Conservation (phyloP, 2,329 filamentous ascomycete genomes). For the Westerdykella ornata region DNA sequence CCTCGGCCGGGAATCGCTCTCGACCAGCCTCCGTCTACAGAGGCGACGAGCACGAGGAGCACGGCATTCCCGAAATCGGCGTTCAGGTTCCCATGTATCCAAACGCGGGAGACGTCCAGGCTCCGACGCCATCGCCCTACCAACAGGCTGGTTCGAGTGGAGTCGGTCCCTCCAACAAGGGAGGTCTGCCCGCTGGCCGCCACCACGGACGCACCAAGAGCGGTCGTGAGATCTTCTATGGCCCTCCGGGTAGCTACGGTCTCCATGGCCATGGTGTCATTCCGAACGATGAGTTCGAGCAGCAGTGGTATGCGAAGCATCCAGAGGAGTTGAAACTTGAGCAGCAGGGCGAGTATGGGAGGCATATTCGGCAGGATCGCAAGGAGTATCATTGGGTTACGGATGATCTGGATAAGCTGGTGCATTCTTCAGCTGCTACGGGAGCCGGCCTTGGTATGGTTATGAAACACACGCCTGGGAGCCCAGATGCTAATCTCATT, state of each 20-base stretch:
- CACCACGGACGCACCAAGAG: slow-evolving; percentile 61
- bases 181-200: slow-evolving; percentile 50
- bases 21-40: slow-evolving; percentile 52
- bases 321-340: slow-evolving; percentile 71
- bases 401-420: slow-evolving; percentile 83
- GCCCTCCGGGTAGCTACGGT: slow-evolving; percentile 85
- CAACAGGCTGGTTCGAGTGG: slow-evolving; percentile 35
- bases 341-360: slow-evolving; percentile 60
- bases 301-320: slow-evolving; percentile 88
- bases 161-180: slow-evolving; percentile 50
- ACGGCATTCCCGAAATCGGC: slow-evolving; percentile 88
- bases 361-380: slow-evolving; percentile 52
- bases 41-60: slow-evolving; percentile 58
- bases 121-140: slow-evolving; percentile 70
- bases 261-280: slow-evolving; percentile 79
- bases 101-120: slow-evolving; percentile 90
- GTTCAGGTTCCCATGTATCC: slow-evolving; percentile 90
- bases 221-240: slow-evolving; percentile 59
- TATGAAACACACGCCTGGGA: slow-evolving; percentile 4
- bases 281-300: slow-evolving; percentile 74
- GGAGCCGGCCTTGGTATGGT: slow-evolving; percentile 49
- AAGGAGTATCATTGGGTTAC: slow-evolving; percentile 81
- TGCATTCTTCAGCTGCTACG: slow-evolving; percentile 58
- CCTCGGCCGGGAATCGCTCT: slow-evolving; percentile 28
- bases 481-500: slow-evolving; percentile 41